A percentile compares a stretch with the other conserved stretches of the same genome.
Conservation (phyloP, 2,329 filamentous ascomycete species). For the Sodiomyces alkalinus region DNA sequence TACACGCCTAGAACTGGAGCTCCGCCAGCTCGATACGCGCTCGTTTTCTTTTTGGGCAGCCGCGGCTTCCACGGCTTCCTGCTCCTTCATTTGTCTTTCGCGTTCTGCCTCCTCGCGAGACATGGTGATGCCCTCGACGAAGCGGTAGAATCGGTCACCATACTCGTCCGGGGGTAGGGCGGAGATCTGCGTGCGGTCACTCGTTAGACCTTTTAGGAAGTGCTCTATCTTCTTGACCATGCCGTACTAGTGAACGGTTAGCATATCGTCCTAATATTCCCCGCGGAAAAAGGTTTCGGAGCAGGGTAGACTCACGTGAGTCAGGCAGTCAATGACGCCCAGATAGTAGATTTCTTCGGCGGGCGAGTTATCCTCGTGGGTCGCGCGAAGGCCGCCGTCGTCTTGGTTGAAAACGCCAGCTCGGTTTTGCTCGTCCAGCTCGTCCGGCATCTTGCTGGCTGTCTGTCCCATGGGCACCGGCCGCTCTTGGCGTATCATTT, state of each 20-base stretch:
- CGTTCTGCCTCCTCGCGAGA: constrained; percentile 69
- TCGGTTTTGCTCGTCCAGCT: constrained; percentile 60
- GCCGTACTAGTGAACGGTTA: constrained; percentile 54
- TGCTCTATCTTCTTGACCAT: constrained; percentile 90
- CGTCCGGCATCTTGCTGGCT: constrained; percentile 75
- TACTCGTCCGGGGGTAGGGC: constrained; percentile 83
- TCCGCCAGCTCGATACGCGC: constrained; percentile 19
- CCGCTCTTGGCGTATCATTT: constrained; percentile 84
- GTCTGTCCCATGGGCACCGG: constrained; percentile 85
- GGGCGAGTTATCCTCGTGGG: constrained; percentile 72
- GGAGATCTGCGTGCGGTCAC: constrained; percentile 76
- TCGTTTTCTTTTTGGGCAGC: constrained; percentile 17
- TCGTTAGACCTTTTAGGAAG: constrained; percentile 87
- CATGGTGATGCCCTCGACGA: constrained; percentile 83
- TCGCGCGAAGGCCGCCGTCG: constrained; percentile 84
- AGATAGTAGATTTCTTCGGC: constrained; percentile 95
- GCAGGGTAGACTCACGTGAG: constrained; percentile 55
- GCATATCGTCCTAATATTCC: constrained; percentile 1
- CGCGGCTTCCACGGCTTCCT: constrained; percentile 35
- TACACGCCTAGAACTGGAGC: constrained; percentile 15
- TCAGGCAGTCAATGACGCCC: constrained; percentile 95
- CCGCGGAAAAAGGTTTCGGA: too few species aligned
- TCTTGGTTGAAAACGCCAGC: constrained; percentile 75
- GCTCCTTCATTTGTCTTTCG: constrained; percentile 44
- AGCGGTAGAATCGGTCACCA: constrained; percentile 84